phyloP scores from a whole-genome alignment of 805 yeast species.

The Saccharomycopsis sp. region DNA sequence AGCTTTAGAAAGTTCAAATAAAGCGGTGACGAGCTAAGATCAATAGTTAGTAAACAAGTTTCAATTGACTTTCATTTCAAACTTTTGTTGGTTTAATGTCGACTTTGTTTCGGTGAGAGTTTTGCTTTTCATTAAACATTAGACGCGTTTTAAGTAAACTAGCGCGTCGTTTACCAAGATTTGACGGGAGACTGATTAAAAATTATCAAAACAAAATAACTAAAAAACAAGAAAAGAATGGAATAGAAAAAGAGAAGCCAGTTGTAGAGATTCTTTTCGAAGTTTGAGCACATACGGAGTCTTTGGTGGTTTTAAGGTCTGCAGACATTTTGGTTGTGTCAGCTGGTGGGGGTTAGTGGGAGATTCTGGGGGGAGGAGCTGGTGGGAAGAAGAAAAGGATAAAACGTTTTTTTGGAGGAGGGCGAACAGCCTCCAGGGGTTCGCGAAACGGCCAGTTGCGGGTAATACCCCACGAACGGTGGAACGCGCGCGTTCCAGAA shows the following conservation, averaged over 20 bases:
- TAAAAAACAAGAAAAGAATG: background rate
- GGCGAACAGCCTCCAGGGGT: too few relatives aligned
- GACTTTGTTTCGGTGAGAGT: background rate
- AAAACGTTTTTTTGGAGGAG: too few relatives aligned
- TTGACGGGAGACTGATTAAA: background rate
- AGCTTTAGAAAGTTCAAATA: constrained; percentile 77
- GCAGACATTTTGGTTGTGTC: constrained; percentile 19
- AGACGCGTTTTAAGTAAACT: background rate
- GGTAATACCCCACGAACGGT: too few relatives aligned
- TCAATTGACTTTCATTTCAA: too few relatives aligned
- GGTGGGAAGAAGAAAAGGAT: too few relatives aligned
- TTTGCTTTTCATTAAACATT: background rate
- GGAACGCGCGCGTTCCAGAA: too few relatives aligned
- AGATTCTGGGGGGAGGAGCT: too few relatives aligned
- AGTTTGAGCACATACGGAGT: constrained; percentile 25
- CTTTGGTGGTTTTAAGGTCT: constrained; percentile 28
- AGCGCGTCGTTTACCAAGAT: background rate
- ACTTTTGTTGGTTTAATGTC: background rate
- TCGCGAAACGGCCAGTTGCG: too few relatives aligned
- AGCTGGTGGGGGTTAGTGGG: too few relatives aligned
- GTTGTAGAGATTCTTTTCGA: background rate
- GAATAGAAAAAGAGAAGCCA: background rate
- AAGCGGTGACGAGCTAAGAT: constrained; percentile 56
- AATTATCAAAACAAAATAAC: background rate
- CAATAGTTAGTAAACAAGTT: background rate